Evolutionary conservation across 2,329 filamentous ascomycete genomes (phyloP), one percentile per base, ranked within the genome.

Genomic region (Talaromyces rugulosus): DNA sequence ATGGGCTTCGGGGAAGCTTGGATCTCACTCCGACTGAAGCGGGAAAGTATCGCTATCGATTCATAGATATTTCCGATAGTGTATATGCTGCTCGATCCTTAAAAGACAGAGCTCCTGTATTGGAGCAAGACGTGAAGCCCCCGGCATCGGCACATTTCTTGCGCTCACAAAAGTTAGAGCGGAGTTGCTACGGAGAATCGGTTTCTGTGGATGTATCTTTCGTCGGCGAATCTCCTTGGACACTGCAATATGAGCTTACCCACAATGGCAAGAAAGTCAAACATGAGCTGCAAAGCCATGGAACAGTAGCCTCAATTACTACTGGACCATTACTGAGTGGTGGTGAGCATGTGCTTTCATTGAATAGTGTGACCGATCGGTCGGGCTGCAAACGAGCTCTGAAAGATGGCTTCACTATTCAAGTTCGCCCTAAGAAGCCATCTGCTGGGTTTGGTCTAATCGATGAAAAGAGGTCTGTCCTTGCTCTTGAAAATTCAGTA

Each of bases 61-160:
- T 99, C 77, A 85, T 85, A 65, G 86, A 87, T 47, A 88, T 99
- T 62, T 86, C 88, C 65, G 96, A 99, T 74, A 82, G 83, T 53
- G 88, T 98, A 34, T 99, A 99, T 77, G 84, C 83, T 34, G 82
- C 83, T 1, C 82, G 89, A 57, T 80, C 82, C 30, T 77, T 96
- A 27, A 82, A 81, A 31, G 85, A 88, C 44, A 77, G 84, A 12
- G 82, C 84, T 56, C 83, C 89, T 64, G 77, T 85, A 9, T 78
- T 98, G 47, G 89, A 96, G 75, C 94, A 98, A 75, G 88, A 92
- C 69, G 94, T 99, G 67, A 96, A 96, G 75, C 95, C 95, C 9
- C 91, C 93, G 4, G 94, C 95, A 6, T 91, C 89, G 9, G 94
- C 94, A 28, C 78, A 79, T 34, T 86, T 88, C 64, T 82, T 92